Percentiles rank a stretch among this genome's conserved stretches.
Conservation (phyloP, 495 filamentous ascomycete species). For the Hypomontagnella submonticulosa region DNA sequence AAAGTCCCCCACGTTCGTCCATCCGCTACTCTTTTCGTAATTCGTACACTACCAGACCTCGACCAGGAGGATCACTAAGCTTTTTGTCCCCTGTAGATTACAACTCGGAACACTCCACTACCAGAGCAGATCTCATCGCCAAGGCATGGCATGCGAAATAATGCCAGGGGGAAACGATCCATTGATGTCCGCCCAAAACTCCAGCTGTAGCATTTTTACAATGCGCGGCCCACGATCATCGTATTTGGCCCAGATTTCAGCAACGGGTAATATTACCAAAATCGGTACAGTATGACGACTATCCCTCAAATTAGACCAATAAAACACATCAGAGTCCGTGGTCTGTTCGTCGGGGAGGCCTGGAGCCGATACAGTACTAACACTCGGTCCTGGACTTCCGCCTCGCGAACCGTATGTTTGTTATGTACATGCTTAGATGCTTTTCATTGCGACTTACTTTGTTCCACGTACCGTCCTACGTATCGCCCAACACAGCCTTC, state of each 20-base stretch:
- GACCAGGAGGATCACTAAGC: conserved; percentile 27
- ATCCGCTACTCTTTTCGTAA: background rate
- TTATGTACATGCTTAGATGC: background rate
- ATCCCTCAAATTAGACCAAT: background rate
- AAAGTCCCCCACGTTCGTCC: conserved; percentile 31
- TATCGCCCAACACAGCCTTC: conserved; percentile 18
- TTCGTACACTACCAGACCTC: background rate
- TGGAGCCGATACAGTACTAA: conserved; percentile 23
- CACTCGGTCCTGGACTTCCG: conserved; percentile 14
- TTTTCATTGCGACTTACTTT: conserved; percentile 24
- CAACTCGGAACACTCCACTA: conserved; percentile 27
- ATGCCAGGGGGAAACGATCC: background rate
- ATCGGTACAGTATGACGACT: conserved; percentile 29
- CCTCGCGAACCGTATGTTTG: conserved; percentile 2
- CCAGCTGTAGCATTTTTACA: conserved; percentile 29
- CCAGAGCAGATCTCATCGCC: conserved; percentile 33
- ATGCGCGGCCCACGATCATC: conserved; percentile 31
- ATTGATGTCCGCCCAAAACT: conserved; percentile 29
- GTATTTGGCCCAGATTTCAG: conserved; percentile 23
- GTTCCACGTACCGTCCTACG: conserved; percentile 18
- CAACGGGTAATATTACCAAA: conserved; percentile 18
- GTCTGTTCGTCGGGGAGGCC: conserved; percentile 20
- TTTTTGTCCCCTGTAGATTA: conserved; percentile 36
- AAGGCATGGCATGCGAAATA: conserved; percentile 17
- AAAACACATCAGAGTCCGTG: background rate